A percentile compares a stretch with the other conserved stretches of the same genome.
Conservation (phyloP, 495 filamentous ascomycete genomes). For the Trypethelium eluteriae region DNA sequence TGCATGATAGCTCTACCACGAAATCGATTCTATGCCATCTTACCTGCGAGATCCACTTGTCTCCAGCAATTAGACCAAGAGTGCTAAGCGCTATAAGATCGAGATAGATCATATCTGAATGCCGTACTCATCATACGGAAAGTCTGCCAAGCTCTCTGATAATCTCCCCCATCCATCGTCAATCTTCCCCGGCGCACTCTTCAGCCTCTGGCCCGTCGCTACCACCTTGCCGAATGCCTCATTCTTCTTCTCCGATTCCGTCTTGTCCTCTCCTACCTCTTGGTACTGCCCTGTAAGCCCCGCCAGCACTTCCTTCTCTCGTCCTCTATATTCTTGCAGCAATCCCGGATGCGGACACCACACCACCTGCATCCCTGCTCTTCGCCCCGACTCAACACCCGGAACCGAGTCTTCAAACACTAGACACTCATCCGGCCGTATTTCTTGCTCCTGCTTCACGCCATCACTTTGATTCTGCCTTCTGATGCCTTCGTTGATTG, state of each 20-base stretch:
- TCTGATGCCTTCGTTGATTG: constrained; percentile 65
- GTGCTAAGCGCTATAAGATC: background rate
- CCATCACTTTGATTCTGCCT: background rate
- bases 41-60: no score
- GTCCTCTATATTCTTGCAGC: constrained; percentile 62
- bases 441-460: constrained; percentile 51
- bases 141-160: constrained; percentile 21
- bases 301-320: constrained; percentile 76
- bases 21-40: background rate
- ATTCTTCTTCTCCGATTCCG: constrained; percentile 36
- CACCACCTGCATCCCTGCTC: constrained; percentile 90
- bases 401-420: constrained; percentile 95
- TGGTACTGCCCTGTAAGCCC: constrained; percentile 65
- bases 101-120: constrained; percentile 18
- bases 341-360: constrained; percentile 87
- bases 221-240: constrained; percentile 40
- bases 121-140: constrained; percentile 27
- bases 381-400: constrained; percentile 80
- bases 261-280: constrained; percentile 41
- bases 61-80: background rate
- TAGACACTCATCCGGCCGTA: constrained; percentile 78
- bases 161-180: constrained; percentile 29
- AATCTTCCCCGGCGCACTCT: constrained; percentile 26
- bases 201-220: constrained; percentile 23
- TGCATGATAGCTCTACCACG: background rate